A percentile compares a stretch with the other conserved stretches of the same genome.
phyloP scores from a whole-genome alignment of 345 rosid genomes.

The Melaleuca quinquenervia region DNA sequence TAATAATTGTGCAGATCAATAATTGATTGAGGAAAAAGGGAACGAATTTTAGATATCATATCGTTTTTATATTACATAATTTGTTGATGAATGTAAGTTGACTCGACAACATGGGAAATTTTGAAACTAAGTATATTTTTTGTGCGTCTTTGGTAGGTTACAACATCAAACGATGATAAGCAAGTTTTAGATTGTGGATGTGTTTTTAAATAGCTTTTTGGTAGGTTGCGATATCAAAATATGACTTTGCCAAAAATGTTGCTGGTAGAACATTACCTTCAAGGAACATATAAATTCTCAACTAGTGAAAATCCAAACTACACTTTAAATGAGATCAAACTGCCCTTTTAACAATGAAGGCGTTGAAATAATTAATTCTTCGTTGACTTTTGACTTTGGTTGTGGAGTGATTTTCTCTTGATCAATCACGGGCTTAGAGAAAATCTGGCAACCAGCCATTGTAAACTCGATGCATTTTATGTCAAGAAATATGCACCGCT shows the following conservation, averaged over 20 bases:
- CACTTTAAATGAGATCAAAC: not conserved
- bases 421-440: not conserved
- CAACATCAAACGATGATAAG: not conserved
- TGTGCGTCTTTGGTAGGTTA: not conserved
- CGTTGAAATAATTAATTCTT: not conserved
- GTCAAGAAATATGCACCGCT: not conserved
- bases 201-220: not conserved
- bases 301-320: not conserved
- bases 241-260: not conserved
- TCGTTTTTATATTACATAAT: not conserved
- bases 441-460: not conserved
- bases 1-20: not conserved
- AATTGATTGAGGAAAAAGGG: not conserved
- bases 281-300: not conserved
- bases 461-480: not conserved
- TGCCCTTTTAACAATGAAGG: not conserved
- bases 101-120: not conserved
- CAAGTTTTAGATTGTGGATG: not conserved
- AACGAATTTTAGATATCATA: not conserved
- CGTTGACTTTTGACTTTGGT: not conserved
- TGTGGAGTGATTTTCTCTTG: not conserved
- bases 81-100: not conserved
- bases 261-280: not conserved
- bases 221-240: not conserved
- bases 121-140: not conserved